Evolutionary conservation across 179 eudicot species (phyloP), one percentile per base, ranked within the genome.

Genomic region (Camellia oleifera): DNA sequence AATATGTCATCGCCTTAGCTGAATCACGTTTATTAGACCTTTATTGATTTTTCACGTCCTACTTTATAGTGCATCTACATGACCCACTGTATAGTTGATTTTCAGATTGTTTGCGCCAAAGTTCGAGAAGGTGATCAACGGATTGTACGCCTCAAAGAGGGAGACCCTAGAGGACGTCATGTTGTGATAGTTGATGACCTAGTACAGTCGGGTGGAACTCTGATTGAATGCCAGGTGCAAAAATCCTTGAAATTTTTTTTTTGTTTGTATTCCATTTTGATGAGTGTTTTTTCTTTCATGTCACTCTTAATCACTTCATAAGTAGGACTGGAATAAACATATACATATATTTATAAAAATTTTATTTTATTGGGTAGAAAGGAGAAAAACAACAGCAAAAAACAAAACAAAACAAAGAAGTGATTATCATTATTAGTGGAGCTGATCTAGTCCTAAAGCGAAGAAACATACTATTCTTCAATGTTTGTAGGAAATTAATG

Each of bases 101-200:
- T 63, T 64, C 90, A 96, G 99, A 87, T 96, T 81, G 88, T 96
- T 60, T 96, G 99, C 75, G 89, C 96, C 65, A 96, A 96, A 91
- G 99, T 96, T 77, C 90, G 99, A 81, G 99, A 96, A 87, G 99
- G 95, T 67, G 90, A 92, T 82, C 97, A 92, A 83, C 90, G 98
- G 66, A 91, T 92, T 80, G 99, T 96, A 42, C 96, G 98, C 75
- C 76, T 96, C 40, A 96, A 96, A 83, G 99, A 96, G 82, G 99
- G 99, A 80, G 95, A 94, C 71, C 98, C 99, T 61, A 88, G 82
- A 83, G 99, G 99, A n/a, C 97, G 97, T 42, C 98, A 92, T 83
- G 98, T 96, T 73, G 98, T 96, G 85, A 96, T 96, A 84, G 99
- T 96, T 73, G 99, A 96, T 85, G 98, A 94, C 87, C 92, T 96